Evolutionary conservation across 495 filamentous ascomycete genomes (phyloP).

Genomic region (Xylaria palmicola): DNA sequence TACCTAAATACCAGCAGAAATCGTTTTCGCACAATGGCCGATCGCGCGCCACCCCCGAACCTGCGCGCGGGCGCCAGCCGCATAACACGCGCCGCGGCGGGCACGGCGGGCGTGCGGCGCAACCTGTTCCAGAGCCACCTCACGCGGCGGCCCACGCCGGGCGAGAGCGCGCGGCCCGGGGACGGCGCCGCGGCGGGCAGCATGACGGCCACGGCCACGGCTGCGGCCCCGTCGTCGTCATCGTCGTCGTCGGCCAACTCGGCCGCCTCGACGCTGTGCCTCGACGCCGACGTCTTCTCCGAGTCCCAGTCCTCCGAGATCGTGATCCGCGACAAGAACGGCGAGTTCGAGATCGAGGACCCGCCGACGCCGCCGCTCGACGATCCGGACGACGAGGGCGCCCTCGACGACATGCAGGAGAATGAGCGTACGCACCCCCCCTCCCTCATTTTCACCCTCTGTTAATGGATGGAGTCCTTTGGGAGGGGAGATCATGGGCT

Average conservation of each 20-base stretch:
- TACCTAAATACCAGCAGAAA: too few relatives aligned
- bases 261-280: constrained; percentile 29
- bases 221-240: background rate
- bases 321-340: constrained; percentile 72
- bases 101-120: constrained; percentile 53
- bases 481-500: background rate
- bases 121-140: constrained; percentile 75
- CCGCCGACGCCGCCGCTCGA: constrained; percentile 56
- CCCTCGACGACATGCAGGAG: constrained; percentile 46
- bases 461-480: background rate
- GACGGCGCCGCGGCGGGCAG: background rate
- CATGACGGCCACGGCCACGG: background rate
- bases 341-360: constrained; percentile 70
- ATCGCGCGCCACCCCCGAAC: constrained; percentile 26
- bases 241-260: constrained; percentile 26
- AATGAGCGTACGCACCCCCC: constrained; percentile 33
- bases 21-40: too few relatives aligned
- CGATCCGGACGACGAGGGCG: constrained; percentile 49
- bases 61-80: constrained; percentile 19
- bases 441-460: background rate
- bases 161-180: background rate
- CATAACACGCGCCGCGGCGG: constrained; percentile 20
- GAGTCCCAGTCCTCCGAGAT: constrained; percentile 61
- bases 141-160: constrained; percentile 62
- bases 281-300: constrained; percentile 34